Base-by-base conservation (phyloP, 805 yeast genomes). In the Cyberlindnera sargentensis region DNA sequence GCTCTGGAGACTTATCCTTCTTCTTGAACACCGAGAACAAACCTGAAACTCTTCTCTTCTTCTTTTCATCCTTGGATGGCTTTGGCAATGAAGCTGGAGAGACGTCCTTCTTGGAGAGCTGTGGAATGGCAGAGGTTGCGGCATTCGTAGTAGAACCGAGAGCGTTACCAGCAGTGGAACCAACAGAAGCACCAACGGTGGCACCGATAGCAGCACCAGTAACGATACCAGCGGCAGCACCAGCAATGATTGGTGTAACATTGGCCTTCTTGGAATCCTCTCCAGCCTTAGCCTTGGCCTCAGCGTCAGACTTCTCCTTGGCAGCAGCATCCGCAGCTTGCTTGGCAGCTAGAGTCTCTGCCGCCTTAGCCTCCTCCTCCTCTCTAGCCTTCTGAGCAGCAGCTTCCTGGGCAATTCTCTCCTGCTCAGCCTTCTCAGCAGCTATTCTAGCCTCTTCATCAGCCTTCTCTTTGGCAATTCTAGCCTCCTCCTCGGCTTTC, bases 1-100 rank as follows among this genome's bases (percentile, higher is more conserved):
- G 32, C 25, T 11, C 31, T 30, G 32, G 32, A 25, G 42, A 15
- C 38, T 44, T 43, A 9, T 48, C 46, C 40, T 44, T 44, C 44
- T 43, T 48, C 36, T 39, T 44, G 45, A 48, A 48, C 6, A 43
- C 29, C 9, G 45, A 35, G 44, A 50, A 50, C 36, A 50, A 41
- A 3, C 54, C 52, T 5, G 54, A 50, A 9, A 45, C 41, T 34
- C 47, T 43, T 48, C 49, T 50, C 49, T 50, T 50, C 23, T 43
- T 41, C 47, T 45, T 48, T 11, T 40, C 34, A 8, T 25, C 26
- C 34, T 31, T 35, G 33, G 38, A 5, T 15, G 23, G 25, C 35
- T 11, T 8, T 33, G 35, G 24, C 24, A 23, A 8, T 15, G 35
- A 5, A 3, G 28, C 30, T 5, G 29, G n/a, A 8, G 37, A 5